Base-by-base conservation (phyloP, 495 filamentous ascomycete genomes). In the Trichoderma erinaceum region DNA sequence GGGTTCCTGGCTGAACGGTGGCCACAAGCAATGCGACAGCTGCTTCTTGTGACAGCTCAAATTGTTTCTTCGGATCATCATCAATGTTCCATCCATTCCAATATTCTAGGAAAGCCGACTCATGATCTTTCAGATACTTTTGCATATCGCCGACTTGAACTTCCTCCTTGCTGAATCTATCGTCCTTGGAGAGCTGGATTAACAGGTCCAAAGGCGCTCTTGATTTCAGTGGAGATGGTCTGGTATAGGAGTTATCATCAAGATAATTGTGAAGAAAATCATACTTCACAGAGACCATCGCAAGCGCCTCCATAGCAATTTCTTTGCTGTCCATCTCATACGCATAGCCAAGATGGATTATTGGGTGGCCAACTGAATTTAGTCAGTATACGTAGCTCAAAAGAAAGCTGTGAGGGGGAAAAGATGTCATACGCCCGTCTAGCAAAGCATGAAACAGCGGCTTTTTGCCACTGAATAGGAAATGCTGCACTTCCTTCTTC, bases 311-410 rank as follows among this genome's bases (percentile, higher is more conserved):
- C 78, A 94, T 93, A 64, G 86, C 92, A 21, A 96, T 74, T 72
- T 93, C 92, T 41, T 89, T 86, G 67, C 81, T 93, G 69, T 87
- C 83, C 70, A 96, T 81, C 77, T 97, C 92, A 72, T 88, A 93
- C 12, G 91, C 93, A 73, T 95, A 97, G 50, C 87, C 92, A 1
- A 97, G 84, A 70, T 97, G 93, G 65, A 97, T 95, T 38, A 97
- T 79, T 1, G 93, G 90, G 73, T 97, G 91, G 43, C 87, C 93
- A 68, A 97, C 91, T 96, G 6, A 43, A 50, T 6, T 13, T 16
- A 61, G n/a, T 27, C 41, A 46, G 64, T 16, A 61, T 43, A 46
- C 70, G n/a, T 72, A 68, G 44, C 66, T 29, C 29, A 35, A 32
- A 23, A 32, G 10, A 15, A 67, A 67, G 52, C 35, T 38, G 35